Base-by-base conservation (phyloP, 116 monocot species). In the Iris pallida region DNA sequence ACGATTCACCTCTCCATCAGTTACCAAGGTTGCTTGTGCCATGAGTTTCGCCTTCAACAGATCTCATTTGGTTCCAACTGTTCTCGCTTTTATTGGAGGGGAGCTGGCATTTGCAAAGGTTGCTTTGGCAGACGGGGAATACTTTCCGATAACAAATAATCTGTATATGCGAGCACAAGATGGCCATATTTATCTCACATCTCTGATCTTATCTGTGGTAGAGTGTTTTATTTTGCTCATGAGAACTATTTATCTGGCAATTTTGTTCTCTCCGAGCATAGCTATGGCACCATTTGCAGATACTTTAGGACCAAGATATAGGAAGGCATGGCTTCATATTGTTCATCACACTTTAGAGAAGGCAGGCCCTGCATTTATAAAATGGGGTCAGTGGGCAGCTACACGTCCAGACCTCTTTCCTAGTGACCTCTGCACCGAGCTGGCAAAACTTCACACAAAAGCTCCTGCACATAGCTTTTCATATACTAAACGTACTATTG, bases 341-440 rank as follows among this genome's bases (percentile, higher is more conserved):
- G 86, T 90, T 51, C 89, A 73, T 57, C 70, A 19, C 42, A 83
- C 86, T 30, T 55, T 90, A 45, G 89, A 90, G 57, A 75, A 51
- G 67, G 89, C 86, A 69, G 86, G 89, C 19, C 89, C 89, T 15
- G 89, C 89, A 59, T 90, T 86, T 55, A 90, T 89, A 64, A 89
- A 89, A 80, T 89, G 85, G 89, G 89, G 89, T 43, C 89, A 89
- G 46, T 89, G 89, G 89, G 89, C 85, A 42, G 89, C 89, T 53
- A 89, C 89, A n/a, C 79, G 89, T 5, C 89, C 89, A 5, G 86
- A 87, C 40, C 64, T 87, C 42, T 87, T 87, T 65, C 71, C 83
- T 13, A 55, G 58, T 65, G 86, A 87, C 73, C 79, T 87, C 45
- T 87, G 86, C 42, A 30, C 71, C 53, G 83, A 83, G 59, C 54